phyloP scores from a whole-genome alignment of 2,329 filamentous ascomycete species.

The Trichoderma koningiopsis region DNA sequence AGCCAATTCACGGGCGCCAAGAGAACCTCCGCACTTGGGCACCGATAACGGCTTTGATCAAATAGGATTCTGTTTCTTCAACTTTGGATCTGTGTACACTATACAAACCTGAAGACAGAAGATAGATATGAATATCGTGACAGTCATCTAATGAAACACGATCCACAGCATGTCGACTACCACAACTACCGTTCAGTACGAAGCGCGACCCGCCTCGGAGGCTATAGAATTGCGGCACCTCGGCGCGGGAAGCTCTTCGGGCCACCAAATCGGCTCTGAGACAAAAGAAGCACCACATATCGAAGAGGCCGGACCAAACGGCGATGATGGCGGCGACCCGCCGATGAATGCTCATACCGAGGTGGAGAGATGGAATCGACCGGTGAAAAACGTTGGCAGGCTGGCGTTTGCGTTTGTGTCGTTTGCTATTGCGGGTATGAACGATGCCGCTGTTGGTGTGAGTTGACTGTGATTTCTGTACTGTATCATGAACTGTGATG shows the following conservation, averaged over 20 bases:
- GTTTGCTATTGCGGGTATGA: conserved; percentile 63
- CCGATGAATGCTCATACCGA: conserved; percentile 35
- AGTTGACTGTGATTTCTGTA: conserved; percentile 27
- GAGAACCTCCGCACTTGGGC: conserved; percentile 10
- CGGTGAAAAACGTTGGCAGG: conserved; percentile 37
- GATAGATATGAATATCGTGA: background rate
- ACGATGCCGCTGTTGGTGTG: conserved; percentile 64
- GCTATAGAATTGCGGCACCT: conserved; percentile 26
- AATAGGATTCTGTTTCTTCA: background rate
- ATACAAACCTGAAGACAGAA: background rate
- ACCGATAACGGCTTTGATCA: conserved; percentile 11
- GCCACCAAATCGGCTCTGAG: conserved; percentile 2
- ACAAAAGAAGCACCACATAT: background rate
- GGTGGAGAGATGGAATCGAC: conserved; percentile 43
- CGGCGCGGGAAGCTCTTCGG: background rate
- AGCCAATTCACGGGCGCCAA: conserved; percentile 1
- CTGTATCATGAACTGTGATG: background rate
- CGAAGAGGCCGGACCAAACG: background rate
- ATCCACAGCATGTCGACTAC: background rate
- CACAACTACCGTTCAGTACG: conserved; percentile 8
- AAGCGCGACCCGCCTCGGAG: background rate
- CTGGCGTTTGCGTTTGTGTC: conserved; percentile 54
- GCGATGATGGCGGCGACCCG: conserved; percentile 18
- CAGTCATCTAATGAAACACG: background rate
- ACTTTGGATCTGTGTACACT: background rate